Evolutionary conservation across 768 basidiomycete genomes (phyloP).

Genomic region (Collybia sp.): DNA sequence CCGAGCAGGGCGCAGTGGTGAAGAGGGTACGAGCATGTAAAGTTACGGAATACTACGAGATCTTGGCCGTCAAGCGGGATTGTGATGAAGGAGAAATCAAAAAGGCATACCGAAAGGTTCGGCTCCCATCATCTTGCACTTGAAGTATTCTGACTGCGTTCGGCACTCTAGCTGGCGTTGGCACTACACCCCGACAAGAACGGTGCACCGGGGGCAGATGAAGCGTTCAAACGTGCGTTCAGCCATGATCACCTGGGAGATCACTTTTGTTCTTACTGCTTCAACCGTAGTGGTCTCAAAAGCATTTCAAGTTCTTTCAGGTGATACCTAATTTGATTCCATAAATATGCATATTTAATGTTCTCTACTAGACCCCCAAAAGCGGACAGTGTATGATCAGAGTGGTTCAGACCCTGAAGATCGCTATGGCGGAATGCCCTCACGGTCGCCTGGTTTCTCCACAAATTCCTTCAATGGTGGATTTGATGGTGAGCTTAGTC

Average conservation of each 20-base stretch:
- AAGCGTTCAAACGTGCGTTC: conserved; percentile 91
- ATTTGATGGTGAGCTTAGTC: conserved; percentile 84
- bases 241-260: not conserved
- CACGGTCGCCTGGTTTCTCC: conserved; percentile 46
- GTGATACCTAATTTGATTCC: conserved; percentile 23
- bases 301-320: conserved; percentile 92
- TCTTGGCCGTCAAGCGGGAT: conserved; percentile 70
- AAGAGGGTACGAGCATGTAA: conserved; percentile 84
- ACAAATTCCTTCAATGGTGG: conserved; percentile 45
- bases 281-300: conserved; percentile 83
- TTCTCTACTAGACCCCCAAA: conserved; percentile 66
- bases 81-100: conserved; percentile 86
- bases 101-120: conserved; percentile 94
- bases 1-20: conserved; percentile 79
- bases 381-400: conserved; percentile 82
- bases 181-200: conserved; percentile 92
- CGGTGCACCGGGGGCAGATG: conserved; percentile 96
- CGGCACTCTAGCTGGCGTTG: conserved; percentile 62
- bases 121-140: not conserved
- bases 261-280: conserved; percentile 4
- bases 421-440: conserved; percentile 67
- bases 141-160: conserved; percentile 3
- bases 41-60: conserved; percentile 90
- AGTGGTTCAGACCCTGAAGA: conserved; percentile 88
- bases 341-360: conserved; percentile 1